Evolutionary conservation across 2,329 filamentous ascomycete species (phyloP), one percentile per base, ranked within the genome.

Genomic region (Aspergillus alliaceus): DNA sequence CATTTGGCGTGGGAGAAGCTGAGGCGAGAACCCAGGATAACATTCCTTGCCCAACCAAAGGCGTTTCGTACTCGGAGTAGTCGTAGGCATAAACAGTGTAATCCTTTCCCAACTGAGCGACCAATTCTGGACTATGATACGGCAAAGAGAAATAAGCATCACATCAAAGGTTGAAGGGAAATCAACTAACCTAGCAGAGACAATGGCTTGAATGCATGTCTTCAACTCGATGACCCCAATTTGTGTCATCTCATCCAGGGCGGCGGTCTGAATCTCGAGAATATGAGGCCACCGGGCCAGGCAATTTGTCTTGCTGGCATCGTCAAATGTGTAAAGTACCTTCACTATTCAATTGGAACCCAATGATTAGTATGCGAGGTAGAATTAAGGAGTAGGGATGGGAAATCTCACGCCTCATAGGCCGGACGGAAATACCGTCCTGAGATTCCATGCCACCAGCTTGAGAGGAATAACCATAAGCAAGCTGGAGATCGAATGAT

Each of bases 81-180:
- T 99, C 95, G 78, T 91, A 91, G 29, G 93, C 92, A 76, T 99
- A 99, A 56, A 99, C 87, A n/a, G 92, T 95, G 77, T 95, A 99
- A 77, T 99, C 93, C 74, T 85, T 78, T 77, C 89, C 82, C 59
- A 88, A 72, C 80, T 89, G 80, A 70, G 86, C 85, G 47, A 92
- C 80, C 46, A 99, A 83, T 77, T 99, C 95, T 35, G 95, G 95
- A 71, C 95, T 98, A 57, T 46, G 56, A 50, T 35, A 37, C 24
- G 31, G 49, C 44, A 56, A 60, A 57, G 35, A 40, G 24, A 2
- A 22, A 52, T 34, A 11, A 40, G 18, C 15, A 48, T 6, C 24
- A 9, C 5, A 20, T 18, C 40, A 6, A 35, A 9, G 31, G 6
- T 5, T 11, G 42, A 34, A 54, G 18, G 12, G 11, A 24, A 35